Evolutionary conservation across 345 rosid genomes (phyloP).

Genomic region (thale cress (Arabidopsis thaliana)): TAIR10.1 NC_003076.8:10478501-10479000

Average conservation of each 20-base stretch:
- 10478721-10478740: constrained; percentile 68
- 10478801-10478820: constrained; percentile 78
- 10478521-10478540: constrained; percentile 68
- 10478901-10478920: constrained; percentile 73
- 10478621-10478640: constrained; percentile 78
- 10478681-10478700: constrained; percentile 74
- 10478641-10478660: constrained; percentile 83
- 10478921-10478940: constrained; percentile 65
- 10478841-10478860: constrained; percentile 72
- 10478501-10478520: constrained; percentile 60
- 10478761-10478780: constrained; percentile 83
- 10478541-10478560: constrained; percentile 56
- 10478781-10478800: constrained; percentile 91
- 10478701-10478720: constrained; percentile 59
- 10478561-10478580: constrained; percentile 56
- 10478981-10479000: constrained; percentile 66
- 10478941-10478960: constrained; percentile 66
- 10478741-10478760: constrained; percentile 65
- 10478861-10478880: constrained; percentile 67
- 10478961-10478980: constrained; percentile 44
- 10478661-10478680: constrained; percentile 66
- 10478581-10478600: constrained; percentile 36
- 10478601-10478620: constrained; percentile 41
- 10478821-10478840: constrained; percentile 53
- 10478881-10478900: constrained; percentile 86